Evolutionary conservation across 2,329 filamentous ascomycete species (phyloP).

Genomic region (Alternaria sp.): DNA sequence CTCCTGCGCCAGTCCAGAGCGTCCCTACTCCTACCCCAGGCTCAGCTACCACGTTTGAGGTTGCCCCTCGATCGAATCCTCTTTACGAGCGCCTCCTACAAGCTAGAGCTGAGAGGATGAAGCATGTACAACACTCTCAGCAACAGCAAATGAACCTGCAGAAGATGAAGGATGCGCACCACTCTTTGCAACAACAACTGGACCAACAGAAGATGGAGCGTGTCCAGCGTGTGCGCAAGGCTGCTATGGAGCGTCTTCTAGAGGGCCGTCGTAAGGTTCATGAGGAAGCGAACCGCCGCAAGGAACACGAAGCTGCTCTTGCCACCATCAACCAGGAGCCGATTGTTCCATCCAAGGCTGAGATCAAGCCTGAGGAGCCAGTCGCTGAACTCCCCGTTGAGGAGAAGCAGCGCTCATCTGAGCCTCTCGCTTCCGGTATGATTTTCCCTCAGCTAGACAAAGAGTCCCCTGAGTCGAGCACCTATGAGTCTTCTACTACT

Average conservation of each 20-base stretch:
- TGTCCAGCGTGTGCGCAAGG: constrained; percentile 46
- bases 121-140: constrained; percentile 27
- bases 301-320: constrained; percentile 44
- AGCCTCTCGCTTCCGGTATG: constrained; percentile 67
- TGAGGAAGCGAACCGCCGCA: constrained; percentile 37
- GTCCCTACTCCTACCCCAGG: constrained; percentile 14
- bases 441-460: constrained; percentile 97
- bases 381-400: constrained; percentile 46
- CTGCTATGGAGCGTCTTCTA: constrained; percentile 45
- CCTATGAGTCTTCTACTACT: constrained; percentile 67
- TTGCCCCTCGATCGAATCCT: constrained; percentile 25
- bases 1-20: not conserved
- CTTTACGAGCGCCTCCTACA: constrained; percentile 37
- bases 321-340: constrained; percentile 39
- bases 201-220: constrained; percentile 40
- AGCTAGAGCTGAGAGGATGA: constrained; percentile 35
- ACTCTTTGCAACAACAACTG: constrained; percentile 29
- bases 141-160: constrained; percentile 26
- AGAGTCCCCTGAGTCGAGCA: constrained; percentile 83
- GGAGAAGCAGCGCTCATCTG: constrained; percentile 37
- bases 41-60: constrained; percentile 20
- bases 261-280: constrained; percentile 45
- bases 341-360: constrained; percentile 31
- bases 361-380: constrained; percentile 24
- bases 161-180: constrained; percentile 33